Evolutionary conservation across 2,329 filamentous ascomycete species (phyloP).

Genomic region (Claviceps maximensis): DNA sequence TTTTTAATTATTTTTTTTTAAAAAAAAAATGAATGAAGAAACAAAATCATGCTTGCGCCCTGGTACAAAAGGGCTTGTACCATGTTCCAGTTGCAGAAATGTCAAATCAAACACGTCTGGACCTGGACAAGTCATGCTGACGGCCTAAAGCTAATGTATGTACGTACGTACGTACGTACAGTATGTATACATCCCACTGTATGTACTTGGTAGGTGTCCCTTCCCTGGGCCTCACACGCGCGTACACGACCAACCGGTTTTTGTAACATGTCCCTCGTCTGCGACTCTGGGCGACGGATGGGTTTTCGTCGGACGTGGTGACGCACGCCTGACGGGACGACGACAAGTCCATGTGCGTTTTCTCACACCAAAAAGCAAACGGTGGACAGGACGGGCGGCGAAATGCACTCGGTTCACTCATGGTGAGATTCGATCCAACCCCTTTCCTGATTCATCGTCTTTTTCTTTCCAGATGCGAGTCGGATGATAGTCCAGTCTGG

Average conservation of each 20-base stretch:
- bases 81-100: background rate
- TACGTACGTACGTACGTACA: background rate
- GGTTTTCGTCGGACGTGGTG: background rate
- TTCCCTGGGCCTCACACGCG: background rate
- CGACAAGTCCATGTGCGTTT: background rate
- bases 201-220: background rate
- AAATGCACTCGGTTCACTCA: background rate
- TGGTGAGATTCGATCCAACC: background rate
- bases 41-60: background rate
- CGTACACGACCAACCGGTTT: background rate
- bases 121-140: background rate
- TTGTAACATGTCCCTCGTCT: background rate
- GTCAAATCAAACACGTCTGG: background rate
- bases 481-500: no score
- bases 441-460: background rate
- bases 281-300: background rate
- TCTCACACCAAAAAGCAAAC: background rate
- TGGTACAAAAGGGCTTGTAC: background rate
- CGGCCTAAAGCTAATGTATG: background rate
- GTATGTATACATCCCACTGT: background rate
- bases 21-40: no score
- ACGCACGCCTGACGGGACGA: background rate
- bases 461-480: no score
- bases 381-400: background rate
- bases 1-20: no score